Percentiles rank a stretch among this genome's conserved stretches.
These are phyloP conservation scores for Trametes gibbosa DNA, from an alignment of 768 basidiomycete genomes.

Conservation along the genomic window DNA sequence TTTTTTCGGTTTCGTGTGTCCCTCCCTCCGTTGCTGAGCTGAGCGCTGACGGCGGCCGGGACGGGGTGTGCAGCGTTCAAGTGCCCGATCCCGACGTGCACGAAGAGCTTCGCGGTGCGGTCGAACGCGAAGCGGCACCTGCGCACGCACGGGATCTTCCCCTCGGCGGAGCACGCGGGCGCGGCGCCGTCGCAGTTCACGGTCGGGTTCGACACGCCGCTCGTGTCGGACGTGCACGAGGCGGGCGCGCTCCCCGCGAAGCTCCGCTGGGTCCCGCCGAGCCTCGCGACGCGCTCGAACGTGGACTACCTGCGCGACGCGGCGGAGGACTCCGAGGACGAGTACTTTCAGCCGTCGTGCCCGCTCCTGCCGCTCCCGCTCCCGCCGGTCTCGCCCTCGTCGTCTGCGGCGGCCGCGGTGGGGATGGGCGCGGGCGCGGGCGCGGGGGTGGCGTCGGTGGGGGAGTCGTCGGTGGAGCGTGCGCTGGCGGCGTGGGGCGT, in stretches of 20 bases:
- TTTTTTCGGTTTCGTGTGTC: too few species aligned
- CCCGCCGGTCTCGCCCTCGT: conserved; percentile 34
- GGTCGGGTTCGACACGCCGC: conserved; percentile 45
- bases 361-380: conserved; percentile 37
- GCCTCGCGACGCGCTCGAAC: conserved; percentile 32
- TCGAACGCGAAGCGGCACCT: conserved; percentile 81
- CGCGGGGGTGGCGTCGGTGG: too few species aligned
- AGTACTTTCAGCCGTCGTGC: conserved; percentile 29
- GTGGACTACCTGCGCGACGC: conserved; percentile 30
- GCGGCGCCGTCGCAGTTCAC: conserved; percentile 32
- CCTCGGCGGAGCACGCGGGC: conserved; percentile 26
- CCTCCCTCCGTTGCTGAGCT: too few species aligned
- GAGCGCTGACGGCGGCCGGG: too few species aligned
- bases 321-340: conserved; percentile 29
- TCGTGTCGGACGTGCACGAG: conserved; percentile 44
- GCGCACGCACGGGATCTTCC: conserved; percentile 65
- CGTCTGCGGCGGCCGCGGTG: conserved; percentile 30
- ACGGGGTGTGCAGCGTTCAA: too few species aligned
- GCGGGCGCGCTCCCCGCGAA: conserved; percentile 35
- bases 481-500: conserved; percentile 20
- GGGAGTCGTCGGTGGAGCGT: too few species aligned
- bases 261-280: conserved; percentile 42
- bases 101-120: conserved; percentile 69
- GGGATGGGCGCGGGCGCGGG: too few species aligned
- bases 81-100: conserved; percentile 60